Evolutionary conservation across 1,284 basidiomycete genomes (phyloP).

Genomic region (Pyrrhoderma lamaoense): DNA sequence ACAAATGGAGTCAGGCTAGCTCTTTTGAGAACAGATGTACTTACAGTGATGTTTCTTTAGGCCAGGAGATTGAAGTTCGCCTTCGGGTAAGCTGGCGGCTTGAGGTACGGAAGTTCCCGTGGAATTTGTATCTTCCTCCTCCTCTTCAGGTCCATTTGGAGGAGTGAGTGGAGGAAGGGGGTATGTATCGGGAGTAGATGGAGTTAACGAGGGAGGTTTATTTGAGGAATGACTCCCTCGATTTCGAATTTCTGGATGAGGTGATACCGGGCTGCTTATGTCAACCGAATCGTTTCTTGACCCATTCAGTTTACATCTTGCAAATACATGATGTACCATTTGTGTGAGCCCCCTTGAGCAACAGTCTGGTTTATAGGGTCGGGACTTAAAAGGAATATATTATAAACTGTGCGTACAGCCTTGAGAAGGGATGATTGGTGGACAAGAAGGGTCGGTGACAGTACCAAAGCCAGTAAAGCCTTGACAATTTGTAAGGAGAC

Average conservation of each 20-base stretch:
- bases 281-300: slow-evolving; percentile 25
- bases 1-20: not conserved
- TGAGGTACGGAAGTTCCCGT: slow-evolving; percentile 13
- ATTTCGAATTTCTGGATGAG: slow-evolving; percentile 20
- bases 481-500: slow-evolving; percentile 95
- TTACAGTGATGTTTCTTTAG: slow-evolving; percentile 8
- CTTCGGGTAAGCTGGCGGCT: not conserved
- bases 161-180: slow-evolving; percentile 21
- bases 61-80: slow-evolving; percentile 8
- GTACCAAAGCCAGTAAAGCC: slow-evolving; percentile 79
- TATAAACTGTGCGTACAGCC: slow-evolving; percentile 94
- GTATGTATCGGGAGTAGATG: slow-evolving; percentile 27
- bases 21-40: not conserved
- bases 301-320: slow-evolving; percentile 48
- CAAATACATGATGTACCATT: slow-evolving; percentile 94
- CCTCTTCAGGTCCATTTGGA: slow-evolving; percentile 10
- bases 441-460: slow-evolving; percentile 80
- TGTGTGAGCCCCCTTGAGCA: slow-evolving; percentile 95
- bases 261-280: slow-evolving; percentile 19
- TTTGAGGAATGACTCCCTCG: slow-evolving; percentile 18
- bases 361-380: slow-evolving; percentile 93
- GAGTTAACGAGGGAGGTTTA: slow-evolving; percentile 24
- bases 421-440: slow-evolving; percentile 93
- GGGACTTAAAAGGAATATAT: slow-evolving; percentile 85
- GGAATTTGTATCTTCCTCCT: slow-evolving; percentile 11